Base-by-base conservation (phyloP, 2,329 filamentous ascomycete genomes). In the Paecilomyces variotii region DNA sequence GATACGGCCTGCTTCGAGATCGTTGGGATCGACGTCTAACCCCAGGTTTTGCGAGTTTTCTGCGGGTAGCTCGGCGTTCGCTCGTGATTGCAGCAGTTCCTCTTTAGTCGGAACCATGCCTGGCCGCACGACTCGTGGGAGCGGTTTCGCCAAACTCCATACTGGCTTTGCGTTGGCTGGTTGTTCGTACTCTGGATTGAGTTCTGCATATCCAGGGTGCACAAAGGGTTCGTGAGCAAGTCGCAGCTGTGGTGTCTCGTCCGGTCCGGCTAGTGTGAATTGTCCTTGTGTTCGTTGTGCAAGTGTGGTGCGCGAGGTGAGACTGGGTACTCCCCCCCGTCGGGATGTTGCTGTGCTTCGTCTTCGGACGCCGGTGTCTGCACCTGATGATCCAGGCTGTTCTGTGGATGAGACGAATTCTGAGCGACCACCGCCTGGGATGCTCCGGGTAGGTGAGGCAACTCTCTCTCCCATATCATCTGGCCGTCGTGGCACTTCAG, bases 161-260 rank as follows among this genome's bases (percentile, higher is more conserved):
- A 84, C 77, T 0, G 81, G 81, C 57, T 79, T 77, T 11, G 70
- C 63, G 14, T 80, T 78, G 6, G 72, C 69, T 2, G 80, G 74
- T 57, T 82, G 79, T 32, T 82, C 80, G 59, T 83, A 83, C 30
- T 79, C 76, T 1, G 82, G 81, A 56, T 84, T 84, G 2, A 84
- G 70, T 10, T 80, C 73, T 10, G 74, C 72, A 61, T 84, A 83
- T 2, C 79, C 79, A n/a, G 80, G 79, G 39, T 82, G 78, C n/a
- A 83, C 76, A 45, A 78, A 79, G 1, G 77, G 74, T 57, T 78
- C 73, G 35, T 79, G 76, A 1, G 72, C 65, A 51, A 63, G 56
- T 1, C 64, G 63, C 49, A 72, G 28, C 53, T 72, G 70, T 1
- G 68, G 57, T 0, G 66, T 70, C 24, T 71, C 69, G 1, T 72